Conservation (phyloP, 2,329 filamentous ascomycete species). For the Pochonia chlamydosporia region DNA sequence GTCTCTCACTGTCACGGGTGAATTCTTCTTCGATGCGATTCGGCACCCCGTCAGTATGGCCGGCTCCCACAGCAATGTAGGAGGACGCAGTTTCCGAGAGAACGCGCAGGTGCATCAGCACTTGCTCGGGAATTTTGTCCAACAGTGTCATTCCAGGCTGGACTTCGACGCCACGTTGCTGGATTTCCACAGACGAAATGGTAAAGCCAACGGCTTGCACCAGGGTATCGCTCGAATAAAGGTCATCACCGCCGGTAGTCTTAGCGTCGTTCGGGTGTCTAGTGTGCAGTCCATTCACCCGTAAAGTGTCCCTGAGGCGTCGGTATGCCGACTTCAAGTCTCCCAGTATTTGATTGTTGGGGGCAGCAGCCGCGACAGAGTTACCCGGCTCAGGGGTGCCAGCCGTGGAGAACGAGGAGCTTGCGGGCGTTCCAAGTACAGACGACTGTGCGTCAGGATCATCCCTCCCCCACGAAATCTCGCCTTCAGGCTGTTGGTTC, state of each 20-base stretch:
- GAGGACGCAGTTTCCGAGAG: constrained; percentile 83
- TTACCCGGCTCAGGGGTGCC: constrained; percentile 18
- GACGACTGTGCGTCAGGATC: constrained; percentile 28
- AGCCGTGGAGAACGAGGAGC: constrained; percentile 34
- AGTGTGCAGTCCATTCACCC: constrained; percentile 45
- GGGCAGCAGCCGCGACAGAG: constrained; percentile 7
- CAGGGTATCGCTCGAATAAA: constrained; percentile 53
- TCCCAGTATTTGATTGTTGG: constrained; percentile 28
- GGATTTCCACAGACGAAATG: constrained; percentile 84
- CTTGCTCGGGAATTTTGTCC: constrained; percentile 77
- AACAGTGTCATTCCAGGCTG: constrained; percentile 69
- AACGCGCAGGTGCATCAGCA: constrained; percentile 80
- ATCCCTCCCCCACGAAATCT: constrained; percentile 35
- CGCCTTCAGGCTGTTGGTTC: constrained; percentile 28
- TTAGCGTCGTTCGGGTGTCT: constrained; percentile 26
- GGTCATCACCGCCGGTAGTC: constrained; percentile 32
- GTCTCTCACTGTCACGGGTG: constrained; percentile 59
- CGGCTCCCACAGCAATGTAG: constrained; percentile 71
- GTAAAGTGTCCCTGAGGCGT: constrained; percentile 53
- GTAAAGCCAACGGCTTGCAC: constrained; percentile 71
- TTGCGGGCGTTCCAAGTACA: constrained; percentile 32
- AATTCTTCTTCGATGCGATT: constrained; percentile 64
- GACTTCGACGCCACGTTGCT: constrained; percentile 77
- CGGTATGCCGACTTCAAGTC: constrained; percentile 58
- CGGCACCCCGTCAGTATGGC: constrained; percentile 49